Conservation (phyloP, 2,329 filamentous ascomycete genomes). For the Stemphylium lycopersici region DNA sequence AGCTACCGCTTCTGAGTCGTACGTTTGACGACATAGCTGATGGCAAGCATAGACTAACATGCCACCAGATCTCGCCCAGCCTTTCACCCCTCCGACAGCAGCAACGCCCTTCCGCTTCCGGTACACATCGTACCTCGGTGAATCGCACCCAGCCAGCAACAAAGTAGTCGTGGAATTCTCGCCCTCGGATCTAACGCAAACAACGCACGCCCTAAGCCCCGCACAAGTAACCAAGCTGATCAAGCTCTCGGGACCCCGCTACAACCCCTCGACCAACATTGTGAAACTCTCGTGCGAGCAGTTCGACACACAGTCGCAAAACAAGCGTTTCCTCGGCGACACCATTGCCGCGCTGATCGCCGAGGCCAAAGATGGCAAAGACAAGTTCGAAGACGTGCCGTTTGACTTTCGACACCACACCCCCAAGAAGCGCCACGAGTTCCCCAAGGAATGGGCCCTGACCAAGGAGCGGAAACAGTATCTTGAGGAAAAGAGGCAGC, state of each 20-base stretch:
- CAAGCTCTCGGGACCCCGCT: conserved; percentile 84
- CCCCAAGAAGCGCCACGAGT: conserved; percentile 69
- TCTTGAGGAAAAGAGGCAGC: conserved; percentile 66
- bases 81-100: conserved; percentile 73
- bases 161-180: conserved; percentile 95
- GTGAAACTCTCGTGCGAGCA: conserved; percentile 91
- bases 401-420: conserved; percentile 87
- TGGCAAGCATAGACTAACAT: neutral
- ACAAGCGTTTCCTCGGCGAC: conserved; percentile 92
- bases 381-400: conserved; percentile 87
- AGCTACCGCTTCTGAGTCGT: conserved; percentile 91
- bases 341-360: conserved; percentile 73
- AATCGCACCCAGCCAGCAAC: conserved; percentile 85
- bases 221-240: conserved; percentile 79
- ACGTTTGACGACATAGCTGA: conserved; percentile 50
- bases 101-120: conserved; percentile 85
- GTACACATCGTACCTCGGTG: conserved; percentile 96
- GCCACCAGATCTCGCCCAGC: conserved; percentile 75
- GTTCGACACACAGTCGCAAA: conserved; percentile 88
- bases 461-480: conserved; percentile 70
- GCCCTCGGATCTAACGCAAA: conserved; percentile 73
- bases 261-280: conserved; percentile 81
- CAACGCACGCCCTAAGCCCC: conserved; percentile 69
- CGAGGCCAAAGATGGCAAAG: conserved; percentile 74
- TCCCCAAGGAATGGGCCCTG: conserved; percentile 84